Conservation (phyloP, 1,284 basidiomycete species). For the Austroboletus niveus region DNA sequence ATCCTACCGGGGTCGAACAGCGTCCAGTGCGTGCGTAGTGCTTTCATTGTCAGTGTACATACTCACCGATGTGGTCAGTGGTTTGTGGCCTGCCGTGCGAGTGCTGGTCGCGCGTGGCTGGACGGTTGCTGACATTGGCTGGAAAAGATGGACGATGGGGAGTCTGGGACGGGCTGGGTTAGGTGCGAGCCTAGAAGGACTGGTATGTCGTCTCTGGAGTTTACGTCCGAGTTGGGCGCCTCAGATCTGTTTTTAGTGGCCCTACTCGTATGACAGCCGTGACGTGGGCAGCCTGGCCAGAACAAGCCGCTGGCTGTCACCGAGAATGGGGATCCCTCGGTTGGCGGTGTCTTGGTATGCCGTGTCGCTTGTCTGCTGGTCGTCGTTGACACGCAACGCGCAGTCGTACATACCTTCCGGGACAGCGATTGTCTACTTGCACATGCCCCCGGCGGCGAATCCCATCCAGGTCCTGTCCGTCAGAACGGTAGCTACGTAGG, state of each 20-base stretch:
- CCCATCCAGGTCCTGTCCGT: conserved; percentile 77
- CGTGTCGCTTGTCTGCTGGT: conserved; percentile 1
- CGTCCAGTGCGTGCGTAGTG: conserved; percentile 37
- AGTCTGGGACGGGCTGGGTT: conserved; percentile 78
- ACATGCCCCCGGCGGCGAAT: conserved; percentile 79
- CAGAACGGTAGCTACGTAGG: conserved; percentile 63
- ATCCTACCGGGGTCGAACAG: conserved; percentile 58
- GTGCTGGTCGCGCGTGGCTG: conserved; percentile 10
- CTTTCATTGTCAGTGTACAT: background rate
- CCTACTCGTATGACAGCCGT: conserved; percentile 75
- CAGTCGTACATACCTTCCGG: conserved; percentile 75
- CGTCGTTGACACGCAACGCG: conserved; percentile 2
- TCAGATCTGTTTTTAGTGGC: conserved; percentile 41
- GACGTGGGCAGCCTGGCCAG: conserved; percentile 80
- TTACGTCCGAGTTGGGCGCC: background rate
- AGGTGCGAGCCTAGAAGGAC: conserved; percentile 65
- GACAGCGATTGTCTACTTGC: conserved; percentile 79
- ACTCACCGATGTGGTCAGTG: conserved; percentile 34
- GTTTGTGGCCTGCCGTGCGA: conserved; percentile 73
- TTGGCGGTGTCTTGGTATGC: conserved; percentile 40
- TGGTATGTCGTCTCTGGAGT: conserved; percentile 32
- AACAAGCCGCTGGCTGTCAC: conserved; percentile 47
- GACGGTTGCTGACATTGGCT: conserved; percentile 1
- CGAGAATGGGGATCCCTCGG: conserved; percentile 41
- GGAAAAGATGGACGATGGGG: conserved; percentile 70